These are phyloP conservation scores for Brasilioporus rufonigricans DNA, from an alignment of 768 basidiomycete genomes.

Conservation along the genomic window DNA sequence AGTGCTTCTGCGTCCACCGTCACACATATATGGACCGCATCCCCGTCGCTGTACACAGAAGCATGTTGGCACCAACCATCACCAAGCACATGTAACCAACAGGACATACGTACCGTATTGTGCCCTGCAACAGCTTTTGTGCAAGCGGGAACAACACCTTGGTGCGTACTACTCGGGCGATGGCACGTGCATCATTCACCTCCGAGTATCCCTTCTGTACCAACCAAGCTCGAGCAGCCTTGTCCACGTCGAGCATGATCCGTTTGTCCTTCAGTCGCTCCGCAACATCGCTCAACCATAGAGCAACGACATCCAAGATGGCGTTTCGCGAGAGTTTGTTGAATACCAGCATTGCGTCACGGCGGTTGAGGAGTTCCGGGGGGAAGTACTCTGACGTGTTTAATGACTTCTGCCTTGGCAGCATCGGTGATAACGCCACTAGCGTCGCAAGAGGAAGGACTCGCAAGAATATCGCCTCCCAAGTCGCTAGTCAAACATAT, in stretches of 20 bases:
- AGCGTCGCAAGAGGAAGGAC: conserved; percentile 55
- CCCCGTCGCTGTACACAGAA: conserved; percentile 48
- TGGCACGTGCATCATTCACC: conserved; percentile 82
- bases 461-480: conserved; percentile 75
- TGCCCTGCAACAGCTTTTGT: conserved; percentile 73
- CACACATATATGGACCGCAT: conserved; percentile 57
- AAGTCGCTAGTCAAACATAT: conserved; percentile 89
- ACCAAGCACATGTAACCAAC: neutral
- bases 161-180: conserved; percentile 71
- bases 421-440: conserved; percentile 61
- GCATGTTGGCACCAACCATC: neutral
- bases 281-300: conserved; percentile 75
- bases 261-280: conserved; percentile 59
- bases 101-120: conserved; percentile 53
- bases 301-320: conserved; percentile 71
- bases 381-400: conserved; percentile 80
- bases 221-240: conserved; percentile 62
- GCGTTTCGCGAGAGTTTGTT: conserved; percentile 79
- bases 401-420: conserved; percentile 66
- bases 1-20: conserved; percentile 40
- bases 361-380: conserved; percentile 85
- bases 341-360: conserved; percentile 86
- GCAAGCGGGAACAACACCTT: conserved; percentile 83
- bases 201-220: conserved; percentile 79
- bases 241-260: conserved; percentile 71